Evolutionary conservation across 1,284 basidiomycete genomes (phyloP), one percentile per base, ranked within the genome.

Genomic region (Tylopilus sp.): DNA sequence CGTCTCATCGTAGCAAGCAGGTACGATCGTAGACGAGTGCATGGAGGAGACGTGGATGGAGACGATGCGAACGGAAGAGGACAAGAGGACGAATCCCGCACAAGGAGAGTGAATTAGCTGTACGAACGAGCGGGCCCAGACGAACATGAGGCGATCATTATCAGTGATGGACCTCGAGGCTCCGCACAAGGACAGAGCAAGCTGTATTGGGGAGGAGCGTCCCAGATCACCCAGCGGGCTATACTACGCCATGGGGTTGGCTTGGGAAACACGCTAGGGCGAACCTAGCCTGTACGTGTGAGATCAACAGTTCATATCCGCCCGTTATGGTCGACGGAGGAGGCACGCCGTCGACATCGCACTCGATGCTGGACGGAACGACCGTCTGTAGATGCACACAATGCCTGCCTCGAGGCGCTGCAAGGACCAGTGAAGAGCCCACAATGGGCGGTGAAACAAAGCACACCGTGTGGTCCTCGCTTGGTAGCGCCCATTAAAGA

Each of bases 101-200:
- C 28, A 31, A 30, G 52, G 21, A 23, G 21, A 23, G 21, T 23
- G 28, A n/a, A n/a, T n/a, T n/a, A 43, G 44, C 43, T 41, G 44
- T 49, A 48, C 25, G 23, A 25, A 18, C 11, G 46, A 46, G 56
- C 42, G 19, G 44, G 2, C 10, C 33, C 9, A 9, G 8, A 34
- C 10, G 33, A 41, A 42, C 58, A 62, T 44, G 59, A 61, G 59
- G 59, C 33, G 49, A 59, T 59, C 46, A 60, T 37, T 43, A 61
- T 61, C 58, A 46, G 18, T 46, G 59, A 61, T 61, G n/a, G n/a
- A 55, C 60, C 64, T 66, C 55, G 58, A 62, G 60, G 60, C 52
- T n/a, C 41, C 28, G 44, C 35, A 52, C 25, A 26, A 6, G 29
- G 34, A 12, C 39, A 8, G 46, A 60, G 55, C 0, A 26, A 1